phyloP scores from a whole-genome alignment of 257 asterid genomes.

The Lithospermum erythrorhizon region DNA sequence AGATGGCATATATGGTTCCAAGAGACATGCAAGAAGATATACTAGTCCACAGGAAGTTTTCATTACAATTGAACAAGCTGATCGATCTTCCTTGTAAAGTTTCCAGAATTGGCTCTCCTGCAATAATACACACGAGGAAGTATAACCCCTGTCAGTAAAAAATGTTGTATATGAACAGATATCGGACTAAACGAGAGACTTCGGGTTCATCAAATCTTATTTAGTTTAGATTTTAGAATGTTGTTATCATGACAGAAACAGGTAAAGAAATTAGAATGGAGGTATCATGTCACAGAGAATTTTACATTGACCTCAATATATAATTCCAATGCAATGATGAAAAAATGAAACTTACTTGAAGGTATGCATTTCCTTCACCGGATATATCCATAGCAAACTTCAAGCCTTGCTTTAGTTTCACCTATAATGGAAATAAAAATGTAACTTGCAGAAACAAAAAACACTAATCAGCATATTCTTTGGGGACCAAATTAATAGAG shows the following conservation, averaged over 20 bases:
- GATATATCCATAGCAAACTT: conserved; percentile 86
- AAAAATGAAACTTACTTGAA: conserved; percentile 50
- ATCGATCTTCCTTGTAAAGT: conserved; percentile 81
- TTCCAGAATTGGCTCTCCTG: conserved; percentile 93
- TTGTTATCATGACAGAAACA: too few relatives aligned
- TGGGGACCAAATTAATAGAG: not conserved
- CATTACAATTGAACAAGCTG: conserved; percentile 71
- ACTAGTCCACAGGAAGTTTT: conserved; percentile 82
- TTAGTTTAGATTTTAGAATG: too few relatives aligned
- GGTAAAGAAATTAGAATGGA: not conserved
- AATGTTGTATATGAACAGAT: too few relatives aligned
- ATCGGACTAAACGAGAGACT: too few relatives aligned
- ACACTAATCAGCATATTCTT: not conserved
- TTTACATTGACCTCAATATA: not conserved
- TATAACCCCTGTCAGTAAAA: too few relatives aligned
- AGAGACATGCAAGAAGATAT: conserved; percentile 81
- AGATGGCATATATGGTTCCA: conserved; percentile 96
- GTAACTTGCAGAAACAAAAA: conserved; percentile 2
- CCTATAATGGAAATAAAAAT: conserved; percentile 30
- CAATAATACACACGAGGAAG: conserved; percentile 6
- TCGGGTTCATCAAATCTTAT: too few relatives aligned
- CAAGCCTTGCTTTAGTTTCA: conserved; percentile 86
- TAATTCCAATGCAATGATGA: not conserved
- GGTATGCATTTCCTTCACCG: conserved; percentile 85
- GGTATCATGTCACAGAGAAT: not conserved